Evolutionary conservation across 305 asterid species (phyloP), one percentile per base, ranked within the genome.

Genomic region (Euphrasia arctica): DNA sequence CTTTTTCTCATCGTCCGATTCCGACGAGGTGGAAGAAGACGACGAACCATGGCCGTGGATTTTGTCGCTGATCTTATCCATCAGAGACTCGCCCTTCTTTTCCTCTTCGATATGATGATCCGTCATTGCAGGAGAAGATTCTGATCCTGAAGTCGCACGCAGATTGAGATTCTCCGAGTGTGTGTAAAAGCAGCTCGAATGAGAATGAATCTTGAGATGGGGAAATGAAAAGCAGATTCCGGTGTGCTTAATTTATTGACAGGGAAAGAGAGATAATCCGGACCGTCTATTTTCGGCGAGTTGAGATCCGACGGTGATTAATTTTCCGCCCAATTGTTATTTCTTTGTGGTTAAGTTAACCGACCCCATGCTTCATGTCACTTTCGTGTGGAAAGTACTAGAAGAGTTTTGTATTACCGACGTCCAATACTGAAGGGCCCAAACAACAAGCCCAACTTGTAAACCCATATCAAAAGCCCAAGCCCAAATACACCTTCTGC

Each of bases 91-190:
- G 13, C 36, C 86, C 68, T 83, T 72, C 43, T 71, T 77, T 68
- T 84, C 91, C 68, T 82, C 85, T 34, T 82, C 88, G 73, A 56
- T 74, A 67, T 71, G 76, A 14, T 72, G 81, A 75, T 82, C 85
- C 59, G 76, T 77, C 85, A 78, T 78, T 15, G 13, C 36, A 57
- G 69, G 27, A 9, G 14, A 64, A 43, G 4, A 56, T 54, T 49
- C 13, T 55, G 13, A 18, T 18, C 22, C 22, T n/a, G 57, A 22
- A 41, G 54, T 51, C 8, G 65, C 74, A 59, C 64, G 73, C 67
- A 50, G 68, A 72, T 68, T 64, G 65, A 56, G 68, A 72, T 68
- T 64, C 72, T 41, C 29, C 54, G 51, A 2, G 42, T 9, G n/a
- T 2, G 50, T 7, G 63, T 55, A 45, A 2, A 4, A 27, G 54